These are phyloP conservation scores for Chytriomyces hyalinus DNA, from an alignment of 192 early-diverging fungal species.

Conservation along the genomic window DNA sequence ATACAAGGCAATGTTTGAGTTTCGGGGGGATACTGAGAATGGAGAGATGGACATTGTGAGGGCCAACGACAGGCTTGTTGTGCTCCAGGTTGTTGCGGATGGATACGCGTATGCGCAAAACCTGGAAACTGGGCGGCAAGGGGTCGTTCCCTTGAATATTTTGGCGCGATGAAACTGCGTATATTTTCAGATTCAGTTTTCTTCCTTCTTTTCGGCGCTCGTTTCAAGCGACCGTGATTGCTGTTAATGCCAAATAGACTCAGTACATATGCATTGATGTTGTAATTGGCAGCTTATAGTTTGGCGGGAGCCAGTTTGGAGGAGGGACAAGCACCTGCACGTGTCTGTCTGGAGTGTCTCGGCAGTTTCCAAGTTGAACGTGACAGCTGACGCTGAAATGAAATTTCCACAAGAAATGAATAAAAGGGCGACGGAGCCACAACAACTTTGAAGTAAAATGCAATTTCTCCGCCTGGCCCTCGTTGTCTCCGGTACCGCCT, in stretches of 20 bases:
- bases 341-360: not conserved
- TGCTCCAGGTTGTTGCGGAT: slow-evolving; percentile 24
- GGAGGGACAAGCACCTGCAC: too few species aligned
- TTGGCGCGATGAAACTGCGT: slow-evolving; percentile 14
- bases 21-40: not conserved
- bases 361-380: not conserved
- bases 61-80: slow-evolving; percentile 21
- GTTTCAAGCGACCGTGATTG: not conserved
- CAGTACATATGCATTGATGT: too few species aligned
- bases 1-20: slow-evolving; percentile 28
- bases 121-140: slow-evolving; percentile 27
- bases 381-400: not conserved
- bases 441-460: not conserved
- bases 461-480: not conserved
- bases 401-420: not conserved
- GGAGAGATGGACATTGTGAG: slow-evolving; percentile 22
- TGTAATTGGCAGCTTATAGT: too few species aligned
- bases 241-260: not conserved
- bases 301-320: too few species aligned
- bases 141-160: slow-evolving; percentile 28
- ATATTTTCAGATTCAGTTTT: not conserved
- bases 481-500: not conserved
- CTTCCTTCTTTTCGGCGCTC: not conserved
- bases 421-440: not conserved
- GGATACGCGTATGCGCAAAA: slow-evolving; percentile 19